Conservation (phyloP, 805 yeast genomes). For the Starmerella scarabaei region DNA sequence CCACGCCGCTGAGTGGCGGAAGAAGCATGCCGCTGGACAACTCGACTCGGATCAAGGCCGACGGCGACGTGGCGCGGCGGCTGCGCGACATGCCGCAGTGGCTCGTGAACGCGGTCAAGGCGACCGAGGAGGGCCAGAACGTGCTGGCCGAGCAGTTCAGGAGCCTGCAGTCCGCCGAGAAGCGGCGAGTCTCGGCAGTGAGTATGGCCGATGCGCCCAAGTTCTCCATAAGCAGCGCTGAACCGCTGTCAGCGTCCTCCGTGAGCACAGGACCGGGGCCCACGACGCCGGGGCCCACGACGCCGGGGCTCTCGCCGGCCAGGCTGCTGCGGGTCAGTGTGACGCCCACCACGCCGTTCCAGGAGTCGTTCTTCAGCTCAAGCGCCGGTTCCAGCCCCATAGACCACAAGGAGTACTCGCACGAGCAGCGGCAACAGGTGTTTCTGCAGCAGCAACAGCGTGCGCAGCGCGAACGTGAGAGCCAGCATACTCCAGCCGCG, state of each 20-base stretch:
- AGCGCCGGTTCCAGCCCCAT: slow-evolving; percentile 3
- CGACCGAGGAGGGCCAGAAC: slow-evolving; percentile 30
- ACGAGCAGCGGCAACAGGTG: slow-evolving; percentile 4
- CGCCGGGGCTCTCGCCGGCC: neutral
- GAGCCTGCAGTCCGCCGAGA: slow-evolving; percentile 56
- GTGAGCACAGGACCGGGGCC: neutral
- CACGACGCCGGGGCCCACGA: neutral
- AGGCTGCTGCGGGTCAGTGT: neutral
- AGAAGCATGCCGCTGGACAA: slow-evolving; percentile 13
- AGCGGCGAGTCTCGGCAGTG: slow-evolving; percentile 33
- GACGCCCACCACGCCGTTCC: slow-evolving; percentile 10
- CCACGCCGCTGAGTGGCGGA: slow-evolving; percentile 9
- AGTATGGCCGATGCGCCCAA: neutral
- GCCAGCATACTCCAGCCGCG: neutral
- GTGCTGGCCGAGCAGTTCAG: slow-evolving; percentile 43
- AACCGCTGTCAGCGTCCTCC: neutral
- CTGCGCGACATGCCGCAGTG: slow-evolving; percentile 38
- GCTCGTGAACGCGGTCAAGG: slow-evolving; percentile 33
- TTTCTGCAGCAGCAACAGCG: slow-evolving; percentile 1
- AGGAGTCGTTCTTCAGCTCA: slow-evolving; percentile 2
- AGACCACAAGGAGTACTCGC: slow-evolving; percentile 2
- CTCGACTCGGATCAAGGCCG: slow-evolving; percentile 15
- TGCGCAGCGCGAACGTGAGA: neutral
- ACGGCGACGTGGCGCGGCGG: slow-evolving; percentile 5
- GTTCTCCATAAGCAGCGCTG: neutral